Evolutionary conservation across 2,329 filamentous ascomycete species (phyloP), one percentile per base, ranked within the genome.

Genomic region (Monosporascus sp.): DNA sequence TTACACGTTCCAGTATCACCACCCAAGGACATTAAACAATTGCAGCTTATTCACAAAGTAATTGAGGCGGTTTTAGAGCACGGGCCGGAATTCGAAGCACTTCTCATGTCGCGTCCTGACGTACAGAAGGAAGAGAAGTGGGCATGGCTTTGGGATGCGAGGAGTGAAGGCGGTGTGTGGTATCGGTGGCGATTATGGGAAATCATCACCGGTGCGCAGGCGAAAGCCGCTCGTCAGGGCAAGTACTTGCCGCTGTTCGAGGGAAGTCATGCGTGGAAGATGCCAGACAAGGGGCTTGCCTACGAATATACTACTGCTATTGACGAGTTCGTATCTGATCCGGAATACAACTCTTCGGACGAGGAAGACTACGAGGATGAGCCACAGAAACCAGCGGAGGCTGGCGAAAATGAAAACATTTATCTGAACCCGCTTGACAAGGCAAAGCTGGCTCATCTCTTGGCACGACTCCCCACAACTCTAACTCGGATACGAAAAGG

Each of bases 171-270:
- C 25, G 93, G 88, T 17, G 82, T 95, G 17, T 99, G 92, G 81
- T 97, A 97, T 70, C 85, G 94, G 44, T 97, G 90, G 88, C 84
- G 90, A 45, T 67, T 97, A 45, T 97, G 92, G 89, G 86, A 94
- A 62, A 79, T 93, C 8, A 76, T 93, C n/a, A 91, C 88, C 1
- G 85, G 86, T 5, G 77, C 78, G 1, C 74, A 78, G 43, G 66
- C 74, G 3, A 71, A 69, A 17, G 67, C 17, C 43, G 56, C 68
- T 15, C 72, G 73, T 3, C 74, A 77, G 59, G 74, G 74, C 45
- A 82, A 78, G 58, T 83, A 81, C 51, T 60, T 87, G 20, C 79
- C 82, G 1, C 73, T 95, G 0, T 95, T 95, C 56, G 89, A 96
- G 61, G 85, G 83, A 7, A 83, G 85, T 38, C 81, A 89, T 58